A percentile compares a stretch with the other conserved stretches of the same genome.
Evolutionary conservation across 345 rosid species (phyloP).

Genomic region (Eucalyptus paniculata): DNA sequence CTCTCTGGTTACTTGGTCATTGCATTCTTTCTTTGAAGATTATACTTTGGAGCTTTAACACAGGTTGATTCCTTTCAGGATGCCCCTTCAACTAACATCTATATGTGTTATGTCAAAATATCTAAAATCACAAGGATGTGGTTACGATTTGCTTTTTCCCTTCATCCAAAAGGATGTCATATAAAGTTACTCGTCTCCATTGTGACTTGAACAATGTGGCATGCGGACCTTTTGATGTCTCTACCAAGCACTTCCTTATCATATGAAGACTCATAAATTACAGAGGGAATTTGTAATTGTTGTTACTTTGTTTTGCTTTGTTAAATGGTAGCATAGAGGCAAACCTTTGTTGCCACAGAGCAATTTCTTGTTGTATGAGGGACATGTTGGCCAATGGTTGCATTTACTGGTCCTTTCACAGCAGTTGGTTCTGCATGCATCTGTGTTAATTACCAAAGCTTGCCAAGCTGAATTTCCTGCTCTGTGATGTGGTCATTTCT

Average conservation of each 20-base stretch:
- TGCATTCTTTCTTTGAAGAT: not conserved
- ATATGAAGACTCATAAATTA: not conserved
- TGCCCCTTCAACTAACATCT: not conserved
- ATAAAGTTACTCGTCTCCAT: not conserved
- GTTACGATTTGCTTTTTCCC: not conserved
- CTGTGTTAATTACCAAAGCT: not conserved
- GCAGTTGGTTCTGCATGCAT: not conserved
- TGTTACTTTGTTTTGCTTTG: not conserved
- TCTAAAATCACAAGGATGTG: not conserved
- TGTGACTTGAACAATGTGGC: not conserved
- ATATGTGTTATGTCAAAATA: not conserved
- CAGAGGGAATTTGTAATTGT: not conserved
- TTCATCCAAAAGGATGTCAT: not conserved
- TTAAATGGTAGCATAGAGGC: not conserved
- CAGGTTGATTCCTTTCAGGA: not conserved
- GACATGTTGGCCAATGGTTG: not conserved
- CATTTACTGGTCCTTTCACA: not conserved
- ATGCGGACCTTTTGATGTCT: not conserved
- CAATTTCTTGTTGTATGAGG: not conserved
- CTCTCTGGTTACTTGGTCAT: not conserved
- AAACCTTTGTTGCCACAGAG: not conserved
- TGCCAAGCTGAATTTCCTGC: not conserved
- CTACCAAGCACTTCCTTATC: not conserved
- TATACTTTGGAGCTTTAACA: not conserved
- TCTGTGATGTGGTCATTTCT: not conserved